A percentile compares a stretch with the other conserved stretches of the same genome.
phyloP scores from a whole-genome alignment of 768 basidiomycete genomes.

The Panaeolus papilionaceus region DNA sequence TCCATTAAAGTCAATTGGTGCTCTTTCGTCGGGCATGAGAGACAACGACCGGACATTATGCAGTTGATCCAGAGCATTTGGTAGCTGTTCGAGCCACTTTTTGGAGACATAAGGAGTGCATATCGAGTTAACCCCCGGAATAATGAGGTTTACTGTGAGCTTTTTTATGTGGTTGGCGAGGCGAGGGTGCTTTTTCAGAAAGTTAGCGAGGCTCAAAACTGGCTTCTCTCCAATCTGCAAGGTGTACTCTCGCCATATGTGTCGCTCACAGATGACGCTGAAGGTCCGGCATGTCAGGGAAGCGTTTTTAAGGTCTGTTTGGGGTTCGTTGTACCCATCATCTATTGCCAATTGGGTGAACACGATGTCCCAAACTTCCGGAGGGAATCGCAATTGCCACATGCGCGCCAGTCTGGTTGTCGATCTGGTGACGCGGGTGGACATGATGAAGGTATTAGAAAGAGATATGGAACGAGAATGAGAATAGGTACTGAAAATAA shows the following conservation, averaged over 20 bases:
- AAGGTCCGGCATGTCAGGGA: background rate
- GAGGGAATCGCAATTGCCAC: conserved; percentile 5
- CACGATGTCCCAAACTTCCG: conserved; percentile 4
- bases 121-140: background rate
- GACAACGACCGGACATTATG: background rate
- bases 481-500: background rate
- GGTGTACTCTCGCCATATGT: background rate
- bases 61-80: background rate
- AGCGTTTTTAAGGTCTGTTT: background rate
- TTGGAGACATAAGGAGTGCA: background rate
- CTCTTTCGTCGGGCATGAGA: conserved; percentile 7
- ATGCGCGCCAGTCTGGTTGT: background rate
- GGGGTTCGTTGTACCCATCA: background rate
- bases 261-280: background rate
- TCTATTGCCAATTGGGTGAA: background rate
- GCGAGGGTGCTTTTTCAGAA: background rate
- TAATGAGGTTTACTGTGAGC: background rate
- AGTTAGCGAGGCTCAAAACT: background rate
- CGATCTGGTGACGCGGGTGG: background rate
- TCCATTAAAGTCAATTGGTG: background rate
- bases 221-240: background rate
- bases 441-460: background rate
- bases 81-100: conserved; percentile 3
- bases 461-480: background rate
- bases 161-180: background rate